Evolutionary conservation across 305 asterid genomes (phyloP).

Genomic region (Fraxinus greggii): DNA sequence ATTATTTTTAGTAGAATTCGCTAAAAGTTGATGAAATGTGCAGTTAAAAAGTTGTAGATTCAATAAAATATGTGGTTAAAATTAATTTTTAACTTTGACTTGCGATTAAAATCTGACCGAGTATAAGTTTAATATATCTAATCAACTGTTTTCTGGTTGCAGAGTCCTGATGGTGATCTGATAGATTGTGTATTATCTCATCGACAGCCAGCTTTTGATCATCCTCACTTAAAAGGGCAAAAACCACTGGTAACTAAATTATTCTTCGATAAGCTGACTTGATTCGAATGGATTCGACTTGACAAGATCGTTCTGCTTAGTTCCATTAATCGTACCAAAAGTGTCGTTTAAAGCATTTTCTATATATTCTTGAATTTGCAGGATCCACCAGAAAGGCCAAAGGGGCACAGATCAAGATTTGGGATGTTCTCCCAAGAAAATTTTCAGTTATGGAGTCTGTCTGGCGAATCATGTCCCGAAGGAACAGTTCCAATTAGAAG

Average conservation of each 20-base stretch:
- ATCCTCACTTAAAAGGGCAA: slow-evolving; percentile 53
- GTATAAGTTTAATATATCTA: background rate
- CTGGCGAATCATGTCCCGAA: slow-evolving; percentile 41
- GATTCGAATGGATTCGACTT: no score
- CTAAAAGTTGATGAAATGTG: background rate
- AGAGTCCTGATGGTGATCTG: slow-evolving; percentile 65
- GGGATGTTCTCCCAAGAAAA: background rate
- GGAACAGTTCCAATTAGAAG: slow-evolving; percentile 49
- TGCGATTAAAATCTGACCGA: background rate
- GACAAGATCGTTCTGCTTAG: no score
- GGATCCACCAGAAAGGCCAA: slow-evolving; percentile 25
- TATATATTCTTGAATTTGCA: background rate
- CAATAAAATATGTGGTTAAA: no score
- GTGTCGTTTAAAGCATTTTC: background rate
- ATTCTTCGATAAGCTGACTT: no score
- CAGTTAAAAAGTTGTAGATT: background rate
- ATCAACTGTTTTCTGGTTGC: slow-evolving; percentile 9
- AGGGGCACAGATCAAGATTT: background rate
- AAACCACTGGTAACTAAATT: slow-evolving; percentile 54
- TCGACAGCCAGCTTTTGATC: slow-evolving; percentile 60
- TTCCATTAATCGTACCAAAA: no score
- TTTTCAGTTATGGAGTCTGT: slow-evolving; percentile 27
- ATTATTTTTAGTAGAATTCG: background rate
- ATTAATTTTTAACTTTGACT: no score
- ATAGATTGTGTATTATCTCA: slow-evolving; percentile 53